Conservation (phyloP, 2,329 filamentous ascomycete species). For the Fusarium mundagurra region DNA sequence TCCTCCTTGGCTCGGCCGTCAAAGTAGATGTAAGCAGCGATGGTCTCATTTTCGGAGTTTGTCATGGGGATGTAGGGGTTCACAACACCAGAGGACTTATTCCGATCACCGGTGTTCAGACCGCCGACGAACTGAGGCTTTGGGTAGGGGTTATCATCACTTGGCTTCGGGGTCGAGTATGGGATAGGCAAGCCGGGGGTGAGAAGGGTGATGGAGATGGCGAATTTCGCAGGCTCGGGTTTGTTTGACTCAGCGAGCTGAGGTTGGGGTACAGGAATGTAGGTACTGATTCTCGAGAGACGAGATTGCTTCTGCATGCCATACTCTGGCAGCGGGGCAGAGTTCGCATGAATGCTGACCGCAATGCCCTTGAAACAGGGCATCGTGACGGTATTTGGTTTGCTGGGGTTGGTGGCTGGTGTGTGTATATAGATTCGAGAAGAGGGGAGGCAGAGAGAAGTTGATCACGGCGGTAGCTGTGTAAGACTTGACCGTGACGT, state of each 20-base stretch:
- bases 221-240: slow-evolving; percentile 94
- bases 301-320: slow-evolving; percentile 94
- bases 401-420: slow-evolving; percentile 16
- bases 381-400: slow-evolving; percentile 59
- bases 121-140: slow-evolving; percentile 83
- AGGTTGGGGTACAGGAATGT: slow-evolving; percentile 93
- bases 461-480: slow-evolving; percentile 16
- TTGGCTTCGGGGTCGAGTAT: slow-evolving; percentile 88
- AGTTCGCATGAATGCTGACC: slow-evolving; percentile 90
- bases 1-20: slow-evolving; percentile 96
- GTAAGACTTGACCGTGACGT: slow-evolving; percentile 23
- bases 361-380: slow-evolving; percentile 99
- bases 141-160: slow-evolving; percentile 79
- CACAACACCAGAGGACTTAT: slow-evolving; percentile 65
- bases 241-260: slow-evolving; percentile 76
- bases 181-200: slow-evolving; percentile 89
- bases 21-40: slow-evolving; percentile 99
- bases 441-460: slow-evolving; percentile 31
- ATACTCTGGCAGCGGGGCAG: slow-evolving; percentile 86
- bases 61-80: slow-evolving; percentile 93
- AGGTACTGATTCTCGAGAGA: slow-evolving; percentile 91
- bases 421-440: slow-evolving; percentile 22
- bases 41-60: slow-evolving; percentile 92
- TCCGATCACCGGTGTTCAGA: slow-evolving; percentile 63
- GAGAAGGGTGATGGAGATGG: slow-evolving; percentile 95